A percentile compares a stretch with the other conserved stretches of the same genome.
These are phyloP conservation scores for Passalora sequoiae DNA, from an alignment of 2,329 filamentous ascomycete genomes.

Conservation along the genomic window DNA sequence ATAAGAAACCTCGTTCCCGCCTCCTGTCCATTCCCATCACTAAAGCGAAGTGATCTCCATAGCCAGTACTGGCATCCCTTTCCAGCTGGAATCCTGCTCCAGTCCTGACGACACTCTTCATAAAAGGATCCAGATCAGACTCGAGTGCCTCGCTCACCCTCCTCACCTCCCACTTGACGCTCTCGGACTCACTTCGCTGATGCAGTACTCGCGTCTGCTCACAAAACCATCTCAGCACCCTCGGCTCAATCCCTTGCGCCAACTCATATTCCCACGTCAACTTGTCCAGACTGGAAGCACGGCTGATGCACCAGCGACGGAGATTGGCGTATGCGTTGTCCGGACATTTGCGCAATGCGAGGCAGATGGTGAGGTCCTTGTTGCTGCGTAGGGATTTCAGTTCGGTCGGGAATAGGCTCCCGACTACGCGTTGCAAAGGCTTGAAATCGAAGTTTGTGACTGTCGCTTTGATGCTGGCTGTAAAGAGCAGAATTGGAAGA, in stretches of 20 bases:
- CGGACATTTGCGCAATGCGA: slow-evolving; percentile 13
- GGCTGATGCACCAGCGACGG: slow-evolving; percentile 22
- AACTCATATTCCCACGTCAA: slow-evolving; percentile 25
- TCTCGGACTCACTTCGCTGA: slow-evolving; percentile 15
- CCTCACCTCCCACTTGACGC: slow-evolving; percentile 5
- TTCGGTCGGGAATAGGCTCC: slow-evolving; percentile 26
- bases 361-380: slow-evolving; percentile 16
- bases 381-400: slow-evolving; percentile 28
- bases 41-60: too few relatives aligned
- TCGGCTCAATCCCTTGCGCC: neutral
- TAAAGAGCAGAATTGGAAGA: slow-evolving; percentile 26
- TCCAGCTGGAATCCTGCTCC: too few relatives aligned
- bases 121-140: neutral
- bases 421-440: slow-evolving; percentile 19
- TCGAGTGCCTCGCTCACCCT: slow-evolving; percentile 11
- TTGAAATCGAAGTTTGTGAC: slow-evolving; percentile 28
- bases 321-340: slow-evolving; percentile 13
- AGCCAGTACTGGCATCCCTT: too few relatives aligned
- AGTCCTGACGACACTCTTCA: slow-evolving; percentile 8
- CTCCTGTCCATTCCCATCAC: too few relatives aligned
- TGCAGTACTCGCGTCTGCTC: slow-evolving; percentile 6
- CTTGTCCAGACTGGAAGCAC: slow-evolving; percentile 21
- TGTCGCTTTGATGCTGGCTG: slow-evolving; percentile 15
- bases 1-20: too few relatives aligned
- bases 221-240: slow-evolving; percentile 7